phyloP scores from a whole-genome alignment of 352 stramenopile genomes.

The Pythium volutum region DNA sequence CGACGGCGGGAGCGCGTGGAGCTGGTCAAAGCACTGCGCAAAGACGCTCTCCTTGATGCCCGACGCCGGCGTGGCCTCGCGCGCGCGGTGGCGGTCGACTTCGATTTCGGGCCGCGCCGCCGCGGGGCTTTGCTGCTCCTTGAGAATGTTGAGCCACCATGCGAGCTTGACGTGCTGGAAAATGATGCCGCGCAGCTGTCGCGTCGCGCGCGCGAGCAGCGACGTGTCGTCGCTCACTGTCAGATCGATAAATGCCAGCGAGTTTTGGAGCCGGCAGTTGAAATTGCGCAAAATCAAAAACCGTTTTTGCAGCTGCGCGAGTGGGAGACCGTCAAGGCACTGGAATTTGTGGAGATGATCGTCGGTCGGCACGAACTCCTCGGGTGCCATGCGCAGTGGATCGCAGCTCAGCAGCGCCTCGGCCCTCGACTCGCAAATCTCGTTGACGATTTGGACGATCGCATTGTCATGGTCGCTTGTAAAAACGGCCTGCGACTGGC shows the following conservation, averaged over 20 bases:
- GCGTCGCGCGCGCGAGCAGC: constrained; percentile 55
- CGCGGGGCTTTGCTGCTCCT: constrained; percentile 81
- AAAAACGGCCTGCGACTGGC: constrained; percentile 71
- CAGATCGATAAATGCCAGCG: constrained; percentile 84
- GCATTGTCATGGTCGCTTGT: constrained; percentile 60
- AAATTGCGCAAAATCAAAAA: constrained; percentile 88
- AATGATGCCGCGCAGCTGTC: constrained; percentile 59
- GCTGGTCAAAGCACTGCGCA: constrained; percentile 81
- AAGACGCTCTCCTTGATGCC: constrained; percentile 80
- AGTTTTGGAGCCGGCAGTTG: constrained; percentile 84
- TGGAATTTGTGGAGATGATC: constrained; percentile 59
- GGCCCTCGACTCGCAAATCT: constrained; percentile 73
- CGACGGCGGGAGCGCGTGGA: constrained; percentile 83
- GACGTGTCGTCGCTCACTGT: constrained; percentile 59
- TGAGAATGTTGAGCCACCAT: constrained; percentile 86
- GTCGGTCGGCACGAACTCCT: constrained; percentile 72
- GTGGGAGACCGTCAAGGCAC: constrained; percentile 40
- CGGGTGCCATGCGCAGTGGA: constrained; percentile 75
- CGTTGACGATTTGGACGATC: constrained; percentile 80
- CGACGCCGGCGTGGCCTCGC: constrained; percentile 53
- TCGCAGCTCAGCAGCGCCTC: constrained; percentile 78
- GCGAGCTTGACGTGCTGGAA: constrained; percentile 88
- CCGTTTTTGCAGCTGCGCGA: constrained; percentile 62
- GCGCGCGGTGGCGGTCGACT: constrained; percentile 75
- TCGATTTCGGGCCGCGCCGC: constrained; percentile 81